Evolutionary conservation across 345 rosid genomes (phyloP).

Genomic region (Citrus mangshanensis): DNA sequence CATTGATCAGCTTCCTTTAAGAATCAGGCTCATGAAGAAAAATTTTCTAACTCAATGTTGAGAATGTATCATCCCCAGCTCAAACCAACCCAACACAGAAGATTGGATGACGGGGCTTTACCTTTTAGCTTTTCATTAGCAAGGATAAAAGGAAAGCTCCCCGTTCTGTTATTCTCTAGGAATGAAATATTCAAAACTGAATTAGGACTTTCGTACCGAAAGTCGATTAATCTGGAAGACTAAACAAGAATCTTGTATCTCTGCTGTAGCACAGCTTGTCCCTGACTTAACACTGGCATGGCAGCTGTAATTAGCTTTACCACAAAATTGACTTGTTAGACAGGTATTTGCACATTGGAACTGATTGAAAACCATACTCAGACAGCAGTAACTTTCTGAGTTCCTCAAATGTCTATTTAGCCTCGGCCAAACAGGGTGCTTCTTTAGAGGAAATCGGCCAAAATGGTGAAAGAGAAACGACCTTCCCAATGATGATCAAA

Average conservation of each 20-base stretch:
- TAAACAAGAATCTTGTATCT: neutral
- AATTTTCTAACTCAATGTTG: neutral
- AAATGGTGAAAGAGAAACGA: slow-evolving; percentile 81
- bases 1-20: neutral
- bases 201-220: neutral
- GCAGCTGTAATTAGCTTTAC: neutral
- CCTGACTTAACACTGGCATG: neutral
- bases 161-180: neutral
- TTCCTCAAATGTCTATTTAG: slow-evolving; percentile 11
- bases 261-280: neutral
- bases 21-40: neutral
- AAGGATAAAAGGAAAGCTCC: neutral
- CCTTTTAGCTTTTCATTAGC: neutral
- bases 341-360: neutral
- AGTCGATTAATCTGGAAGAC: neutral
- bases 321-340: neutral
- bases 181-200: neutral
- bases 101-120: neutral
- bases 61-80: neutral
- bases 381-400: neutral
- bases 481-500: slow-evolving; percentile 80
- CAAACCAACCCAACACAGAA: neutral
- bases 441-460: slow-evolving; percentile 54
- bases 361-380: neutral
- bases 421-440: slow-evolving; percentile 40